A percentile compares a stretch with the other conserved stretches of the same genome.
Conservation (phyloP, 169 alveolate species). For the Cystoisospora suis region DNA sequence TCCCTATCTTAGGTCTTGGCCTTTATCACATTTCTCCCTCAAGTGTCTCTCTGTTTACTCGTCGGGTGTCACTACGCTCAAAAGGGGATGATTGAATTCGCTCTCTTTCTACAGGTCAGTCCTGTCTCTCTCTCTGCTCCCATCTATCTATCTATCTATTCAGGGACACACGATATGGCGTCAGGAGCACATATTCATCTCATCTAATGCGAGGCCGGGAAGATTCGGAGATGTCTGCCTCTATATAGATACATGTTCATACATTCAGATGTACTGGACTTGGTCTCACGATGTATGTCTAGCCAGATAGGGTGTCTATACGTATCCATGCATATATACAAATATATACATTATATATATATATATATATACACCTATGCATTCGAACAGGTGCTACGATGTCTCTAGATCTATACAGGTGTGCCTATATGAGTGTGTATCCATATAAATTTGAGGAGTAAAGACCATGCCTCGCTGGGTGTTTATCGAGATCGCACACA, state of each 20-base stretch:
- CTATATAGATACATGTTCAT: background rate
- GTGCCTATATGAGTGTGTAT: background rate
- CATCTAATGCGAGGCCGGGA: background rate
- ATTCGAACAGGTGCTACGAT: background rate
- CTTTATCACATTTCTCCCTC: slow-evolving; percentile 29
- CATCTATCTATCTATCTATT: background rate
- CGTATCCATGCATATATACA: background rate
- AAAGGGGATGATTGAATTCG: slow-evolving; percentile 16
- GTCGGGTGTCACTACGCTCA: slow-evolving; percentile 47
- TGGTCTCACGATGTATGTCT: too few relatives aligned
- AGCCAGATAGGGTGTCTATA: background rate
- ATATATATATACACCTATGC: background rate
- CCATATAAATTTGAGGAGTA: background rate
- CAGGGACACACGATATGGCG: background rate
- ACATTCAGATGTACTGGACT: background rate
- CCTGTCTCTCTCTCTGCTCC: too few relatives aligned
- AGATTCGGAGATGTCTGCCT: background rate
- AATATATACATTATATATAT: background rate
- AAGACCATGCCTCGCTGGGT: background rate
- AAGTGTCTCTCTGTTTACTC: slow-evolving; percentile 34
- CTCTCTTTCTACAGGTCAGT: slow-evolving; percentile 31
- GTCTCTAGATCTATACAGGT: background rate
- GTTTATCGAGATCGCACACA: background rate
- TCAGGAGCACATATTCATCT: background rate
- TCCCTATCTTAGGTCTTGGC: background rate